Evolutionary conservation across 805 yeast species (phyloP).

Genomic region (Nakazawaea sp.): DNA sequence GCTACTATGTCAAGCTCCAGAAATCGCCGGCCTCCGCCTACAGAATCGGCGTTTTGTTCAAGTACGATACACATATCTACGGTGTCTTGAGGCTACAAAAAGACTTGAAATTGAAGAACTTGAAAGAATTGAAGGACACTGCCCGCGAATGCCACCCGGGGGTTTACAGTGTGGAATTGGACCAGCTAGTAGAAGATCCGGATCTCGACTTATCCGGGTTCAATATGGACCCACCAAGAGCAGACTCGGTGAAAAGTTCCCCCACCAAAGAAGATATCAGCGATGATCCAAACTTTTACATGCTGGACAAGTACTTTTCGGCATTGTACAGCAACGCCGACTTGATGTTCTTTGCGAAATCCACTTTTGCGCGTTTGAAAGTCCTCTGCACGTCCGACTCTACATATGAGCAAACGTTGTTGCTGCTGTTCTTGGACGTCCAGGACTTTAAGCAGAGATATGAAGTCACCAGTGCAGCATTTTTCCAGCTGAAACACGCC

Average conservation of each 20-base stretch:
- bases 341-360: constrained; percentile 11
- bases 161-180: not conserved
- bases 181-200: not conserved
- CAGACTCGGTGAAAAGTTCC: not conserved
- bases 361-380: constrained; percentile 9
- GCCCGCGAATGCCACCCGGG: not conserved
- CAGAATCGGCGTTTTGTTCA: constrained; percentile 6
- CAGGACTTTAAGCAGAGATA: constrained; percentile 7
- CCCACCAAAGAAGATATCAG: not conserved
- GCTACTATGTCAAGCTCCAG: constrained; percentile 9
- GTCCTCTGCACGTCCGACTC: constrained; percentile 1
- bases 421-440: constrained; percentile 1
- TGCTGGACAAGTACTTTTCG: constrained; percentile 4
- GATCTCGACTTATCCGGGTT: constrained; percentile 4
- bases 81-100: constrained; percentile 5
- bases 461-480: not conserved
- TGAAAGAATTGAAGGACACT: constrained; percentile 2
- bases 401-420: not conserved
- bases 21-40: constrained; percentile 1
- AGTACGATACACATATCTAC: constrained; percentile 1
- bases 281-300: constrained; percentile 4
- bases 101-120: constrained; percentile 6
- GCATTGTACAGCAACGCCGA: constrained; percentile 9
- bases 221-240: constrained; percentile 8
- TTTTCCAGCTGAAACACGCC: not conserved